phyloP scores from a whole-genome alignment of 495 filamentous ascomycete species.

The Xylaria castorea region DNA sequence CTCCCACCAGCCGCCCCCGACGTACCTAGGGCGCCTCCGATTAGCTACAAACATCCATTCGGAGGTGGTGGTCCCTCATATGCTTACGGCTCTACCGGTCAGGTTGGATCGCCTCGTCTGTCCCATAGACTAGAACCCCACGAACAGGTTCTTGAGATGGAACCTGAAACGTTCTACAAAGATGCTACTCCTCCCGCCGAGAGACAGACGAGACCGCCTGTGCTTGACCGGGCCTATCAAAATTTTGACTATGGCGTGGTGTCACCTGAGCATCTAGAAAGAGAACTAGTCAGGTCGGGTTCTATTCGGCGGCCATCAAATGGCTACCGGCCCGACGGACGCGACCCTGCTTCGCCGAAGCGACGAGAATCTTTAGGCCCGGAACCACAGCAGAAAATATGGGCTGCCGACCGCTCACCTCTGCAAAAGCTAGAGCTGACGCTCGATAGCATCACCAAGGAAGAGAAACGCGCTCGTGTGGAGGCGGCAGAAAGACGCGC shows the following conservation, averaged over 20 bases:
- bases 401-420: constrained; percentile 82
- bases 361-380: constrained; percentile 35
- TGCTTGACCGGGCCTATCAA: constrained; percentile 43
- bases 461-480: constrained; percentile 83
- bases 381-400: constrained; percentile 53
- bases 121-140: constrained; percentile 35
- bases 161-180: constrained; percentile 48
- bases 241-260: constrained; percentile 35
- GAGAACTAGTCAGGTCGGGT: constrained; percentile 30
- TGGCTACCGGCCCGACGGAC: constrained; percentile 23
- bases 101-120: constrained; percentile 32
- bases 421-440: constrained; percentile 90
- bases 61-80: constrained; percentile 45
- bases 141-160: constrained; percentile 42
- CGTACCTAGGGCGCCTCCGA: constrained; percentile 62
- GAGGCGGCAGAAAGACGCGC: constrained; percentile 75
- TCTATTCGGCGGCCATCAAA: constrained; percentile 35
- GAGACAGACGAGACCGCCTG: constrained; percentile 38
- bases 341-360: constrained; percentile 33
- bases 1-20: constrained; percentile 64
- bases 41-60: constrained; percentile 63
- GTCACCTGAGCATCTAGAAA: constrained; percentile 26
- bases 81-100: constrained; percentile 40
- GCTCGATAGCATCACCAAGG: constrained; percentile 86
- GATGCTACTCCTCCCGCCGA: constrained; percentile 42